phyloP scores from a whole-genome alignment of 2,329 filamentous ascomycete species.

The Cercospora nicotianae region DNA sequence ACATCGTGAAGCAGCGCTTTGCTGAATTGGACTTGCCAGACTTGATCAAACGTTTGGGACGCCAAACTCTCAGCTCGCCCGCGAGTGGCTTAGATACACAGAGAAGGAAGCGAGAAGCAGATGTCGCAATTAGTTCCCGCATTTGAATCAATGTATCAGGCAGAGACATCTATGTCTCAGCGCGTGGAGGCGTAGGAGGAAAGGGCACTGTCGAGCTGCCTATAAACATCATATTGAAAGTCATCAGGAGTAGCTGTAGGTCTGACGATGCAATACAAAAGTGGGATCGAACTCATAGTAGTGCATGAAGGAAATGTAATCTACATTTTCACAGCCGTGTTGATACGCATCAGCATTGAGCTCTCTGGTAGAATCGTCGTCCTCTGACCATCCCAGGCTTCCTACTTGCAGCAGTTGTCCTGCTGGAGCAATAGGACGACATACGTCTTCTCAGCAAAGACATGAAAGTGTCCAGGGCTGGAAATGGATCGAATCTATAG shows the following conservation, averaged over 20 bases:
- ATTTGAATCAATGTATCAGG: not conserved
- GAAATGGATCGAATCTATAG: not conserved
- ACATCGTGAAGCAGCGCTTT: not conserved
- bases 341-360: not conserved
- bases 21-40: not conserved
- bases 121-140: not conserved
- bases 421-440: not conserved
- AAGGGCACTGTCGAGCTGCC: not conserved
- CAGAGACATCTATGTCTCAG: not conserved
- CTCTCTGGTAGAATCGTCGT: not conserved
- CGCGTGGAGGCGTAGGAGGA: not conserved
- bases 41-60: not conserved
- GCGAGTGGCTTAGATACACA: not conserved
- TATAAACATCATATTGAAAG: not conserved
- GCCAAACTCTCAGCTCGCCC: not conserved
- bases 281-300: not conserved
- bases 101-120: not conserved
- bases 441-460: not conserved
- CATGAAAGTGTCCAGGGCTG: not conserved
- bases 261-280: not conserved
- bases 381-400: not conserved
- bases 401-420: not conserved
- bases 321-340: not conserved
- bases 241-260: not conserved
- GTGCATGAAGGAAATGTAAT: not conserved